Conservation (phyloP, 2,329 filamentous ascomycete genomes). For the Pyrenochaeta sp. region DNA sequence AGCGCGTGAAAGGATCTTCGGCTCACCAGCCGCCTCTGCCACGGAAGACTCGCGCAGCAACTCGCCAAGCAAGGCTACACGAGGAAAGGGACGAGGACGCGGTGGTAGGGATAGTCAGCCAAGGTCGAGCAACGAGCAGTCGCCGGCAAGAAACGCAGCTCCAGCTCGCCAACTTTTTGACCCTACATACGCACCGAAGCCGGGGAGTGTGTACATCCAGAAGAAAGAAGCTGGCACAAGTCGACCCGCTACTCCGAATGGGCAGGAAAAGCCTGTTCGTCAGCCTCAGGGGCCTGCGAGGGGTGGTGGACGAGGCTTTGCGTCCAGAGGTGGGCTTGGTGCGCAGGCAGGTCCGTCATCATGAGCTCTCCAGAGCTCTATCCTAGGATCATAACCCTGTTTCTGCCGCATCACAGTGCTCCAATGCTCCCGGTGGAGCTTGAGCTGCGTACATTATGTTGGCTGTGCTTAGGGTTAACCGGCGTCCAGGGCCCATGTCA, state of each 20-base stretch:
- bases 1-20: slow-evolving; percentile 86
- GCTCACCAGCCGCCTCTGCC: slow-evolving; percentile 58
- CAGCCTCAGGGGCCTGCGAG: slow-evolving; percentile 79
- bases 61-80: slow-evolving; percentile 41
- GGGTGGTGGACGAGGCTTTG: slow-evolving; percentile 80
- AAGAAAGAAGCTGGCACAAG: slow-evolving; percentile 56
- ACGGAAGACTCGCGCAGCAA: slow-evolving; percentile 47
- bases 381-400: neutral
- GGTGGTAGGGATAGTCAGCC: slow-evolving; percentile 50
- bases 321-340: slow-evolving; percentile 62
- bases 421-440: neutral
- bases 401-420: neutral
- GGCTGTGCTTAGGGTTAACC: neutral
- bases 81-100: slow-evolving; percentile 49
- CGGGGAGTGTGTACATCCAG: slow-evolving; percentile 61
- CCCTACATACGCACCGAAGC: slow-evolving; percentile 73
- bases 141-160: slow-evolving; percentile 39
- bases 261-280: slow-evolving; percentile 74
- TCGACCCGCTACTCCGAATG: slow-evolving; percentile 62
- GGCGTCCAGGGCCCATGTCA: neutral
- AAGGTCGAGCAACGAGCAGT: slow-evolving; percentile 49
- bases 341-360: slow-evolving; percentile 27
- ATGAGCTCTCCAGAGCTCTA: slow-evolving; percentile 3
- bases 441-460: neutral
- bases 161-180: slow-evolving; percentile 75